These are phyloP conservation scores for Periconia digitata DNA, from an alignment of 2,329 filamentous ascomycete genomes.

Conservation along the genomic window DNA sequence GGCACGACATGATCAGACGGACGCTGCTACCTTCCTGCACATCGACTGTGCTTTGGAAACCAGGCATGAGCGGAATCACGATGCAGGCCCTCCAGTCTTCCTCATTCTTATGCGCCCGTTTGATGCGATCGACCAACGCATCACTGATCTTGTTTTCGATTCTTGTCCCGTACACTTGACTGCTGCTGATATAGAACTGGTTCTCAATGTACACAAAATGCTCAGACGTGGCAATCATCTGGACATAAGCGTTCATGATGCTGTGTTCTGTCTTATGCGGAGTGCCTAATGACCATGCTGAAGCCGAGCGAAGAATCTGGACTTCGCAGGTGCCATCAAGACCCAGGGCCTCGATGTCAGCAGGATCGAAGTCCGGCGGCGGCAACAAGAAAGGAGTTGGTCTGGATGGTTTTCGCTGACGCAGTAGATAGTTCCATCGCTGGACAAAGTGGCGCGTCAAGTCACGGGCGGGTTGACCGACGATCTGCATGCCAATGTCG, in stretches of 20 bases:
- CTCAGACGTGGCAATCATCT: constrained; percentile 91
- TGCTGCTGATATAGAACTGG: constrained; percentile 96
- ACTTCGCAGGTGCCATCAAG: constrained; percentile 94
- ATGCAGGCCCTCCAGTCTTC: constrained; percentile 91
- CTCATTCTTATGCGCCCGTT: constrained; percentile 77
- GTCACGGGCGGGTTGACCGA: constrained; percentile 92
- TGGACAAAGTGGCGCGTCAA: constrained; percentile 95
- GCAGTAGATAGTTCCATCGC: constrained; percentile 94
- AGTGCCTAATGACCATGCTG: constrained; percentile 88
- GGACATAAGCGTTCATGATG: constrained; percentile 93
- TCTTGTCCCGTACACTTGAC: constrained; percentile 80
- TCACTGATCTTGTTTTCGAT: constrained; percentile 95
- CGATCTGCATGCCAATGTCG: constrained; percentile 96
- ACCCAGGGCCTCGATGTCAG: constrained; percentile 83
- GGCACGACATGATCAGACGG: constrained; percentile 92
- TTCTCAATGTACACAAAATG: constrained; percentile 99
- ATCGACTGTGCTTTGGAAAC: constrained; percentile 95
- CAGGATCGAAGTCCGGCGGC: constrained; percentile 84
- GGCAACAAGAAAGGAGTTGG: constrained; percentile 92
- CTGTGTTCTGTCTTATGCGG: constrained; percentile 83
- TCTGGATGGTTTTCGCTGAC: constrained; percentile 87
- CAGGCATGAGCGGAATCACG: constrained; percentile 94
- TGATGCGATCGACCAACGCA: constrained; percentile 87
- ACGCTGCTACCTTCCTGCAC: constrained; percentile 93
- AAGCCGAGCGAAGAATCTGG: constrained; percentile 89